Conservation (phyloP, 108 stramenopile species). For the Aurantiochytrium sp. region DNA sequence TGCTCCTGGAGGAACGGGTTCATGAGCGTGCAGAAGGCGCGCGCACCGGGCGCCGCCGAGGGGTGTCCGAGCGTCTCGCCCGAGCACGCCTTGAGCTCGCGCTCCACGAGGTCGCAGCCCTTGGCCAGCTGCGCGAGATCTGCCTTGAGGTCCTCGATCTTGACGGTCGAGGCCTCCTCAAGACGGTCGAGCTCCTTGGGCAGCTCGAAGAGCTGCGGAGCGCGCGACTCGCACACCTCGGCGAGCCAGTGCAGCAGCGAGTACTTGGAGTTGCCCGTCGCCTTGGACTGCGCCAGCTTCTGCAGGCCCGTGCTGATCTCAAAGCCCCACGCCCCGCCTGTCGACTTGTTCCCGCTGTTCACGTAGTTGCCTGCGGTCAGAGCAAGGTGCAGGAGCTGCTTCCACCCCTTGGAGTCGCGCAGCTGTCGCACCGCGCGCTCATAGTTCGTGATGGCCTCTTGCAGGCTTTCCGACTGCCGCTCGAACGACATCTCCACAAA, state of each 20-base stretch:
- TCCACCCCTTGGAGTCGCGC: constrained; percentile 2
- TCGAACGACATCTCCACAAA: constrained; percentile 28
- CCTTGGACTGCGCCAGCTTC: constrained; percentile 14
- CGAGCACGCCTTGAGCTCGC: constrained; percentile 11
- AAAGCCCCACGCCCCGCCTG: constrained; percentile 23
- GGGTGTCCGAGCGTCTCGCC: not conserved
- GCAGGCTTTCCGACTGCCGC: constrained; percentile 16
- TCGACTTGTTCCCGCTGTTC: constrained; percentile 23
- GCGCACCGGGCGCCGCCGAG: not conserved
- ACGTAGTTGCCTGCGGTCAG: constrained; percentile 1
- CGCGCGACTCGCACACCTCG: not conserved
- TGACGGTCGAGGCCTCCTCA: not conserved
- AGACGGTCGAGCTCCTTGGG: not conserved
- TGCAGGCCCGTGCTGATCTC: constrained; percentile 31
- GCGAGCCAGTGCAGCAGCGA: constrained; percentile 23
- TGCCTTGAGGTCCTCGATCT: constrained; percentile 22
- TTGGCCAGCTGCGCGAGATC: not conserved
- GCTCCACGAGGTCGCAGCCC: constrained; percentile 25
- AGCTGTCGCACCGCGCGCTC: not conserved
- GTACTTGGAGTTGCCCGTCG: constrained; percentile 27
- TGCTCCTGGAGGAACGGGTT: not conserved
- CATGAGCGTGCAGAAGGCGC: not conserved
- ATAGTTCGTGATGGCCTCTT: not conserved
- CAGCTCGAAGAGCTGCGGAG: not conserved
- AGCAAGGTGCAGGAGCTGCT: not conserved